Percentiles rank a stretch among this genome's conserved stretches.
Conservation (phyloP, 2,329 filamentous ascomycete genomes). For the Penicillium sp. region DNA sequence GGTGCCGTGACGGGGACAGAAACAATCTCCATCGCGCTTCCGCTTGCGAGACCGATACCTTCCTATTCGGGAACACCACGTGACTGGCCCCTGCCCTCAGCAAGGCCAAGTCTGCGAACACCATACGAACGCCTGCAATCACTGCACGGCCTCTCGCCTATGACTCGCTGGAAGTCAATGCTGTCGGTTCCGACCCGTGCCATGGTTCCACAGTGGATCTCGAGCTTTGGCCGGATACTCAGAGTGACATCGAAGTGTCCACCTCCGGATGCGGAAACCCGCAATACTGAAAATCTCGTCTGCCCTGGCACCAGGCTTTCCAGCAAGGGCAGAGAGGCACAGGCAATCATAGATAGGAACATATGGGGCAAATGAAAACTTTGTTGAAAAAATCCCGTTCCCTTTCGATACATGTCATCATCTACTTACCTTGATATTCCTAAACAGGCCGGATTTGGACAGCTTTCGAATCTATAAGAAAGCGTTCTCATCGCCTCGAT, state of each 20-base stretch:
- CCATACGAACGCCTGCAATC: neutral
- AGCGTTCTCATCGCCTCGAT: neutral
- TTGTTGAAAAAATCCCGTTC: slow-evolving; percentile 5
- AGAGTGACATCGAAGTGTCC: slow-evolving; percentile 19
- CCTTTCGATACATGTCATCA: slow-evolving; percentile 19
- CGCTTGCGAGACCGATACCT: neutral
- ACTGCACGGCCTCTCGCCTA: neutral
- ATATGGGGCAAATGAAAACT: neutral
- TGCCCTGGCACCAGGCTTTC: slow-evolving; percentile 9
- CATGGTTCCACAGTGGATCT: slow-evolving; percentile 1
- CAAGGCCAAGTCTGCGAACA: neutral
- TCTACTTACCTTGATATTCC: slow-evolving; percentile 5
- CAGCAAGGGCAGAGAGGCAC: slow-evolving; percentile 14
- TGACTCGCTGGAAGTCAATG: neutral
- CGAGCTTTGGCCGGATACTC: neutral
- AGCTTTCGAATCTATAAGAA: slow-evolving; percentile 21
- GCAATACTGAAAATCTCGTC: slow-evolving; percentile 7
- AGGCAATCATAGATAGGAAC: slow-evolving; percentile 13
- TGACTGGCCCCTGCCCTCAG: neutral
- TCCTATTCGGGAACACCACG: slow-evolving; percentile 1
- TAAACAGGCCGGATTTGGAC: slow-evolving; percentile 21
- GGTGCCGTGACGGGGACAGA: neutral
- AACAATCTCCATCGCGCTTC: neutral
- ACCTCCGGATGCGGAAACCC: slow-evolving; percentile 25
- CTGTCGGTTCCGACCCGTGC: neutral